Percentiles rank a stretch among this genome's conserved stretches.
These are phyloP conservation scores for Oidiodendron maius DNA, from an alignment of 495 filamentous ascomycete species.

Conservation along the genomic window DNA sequence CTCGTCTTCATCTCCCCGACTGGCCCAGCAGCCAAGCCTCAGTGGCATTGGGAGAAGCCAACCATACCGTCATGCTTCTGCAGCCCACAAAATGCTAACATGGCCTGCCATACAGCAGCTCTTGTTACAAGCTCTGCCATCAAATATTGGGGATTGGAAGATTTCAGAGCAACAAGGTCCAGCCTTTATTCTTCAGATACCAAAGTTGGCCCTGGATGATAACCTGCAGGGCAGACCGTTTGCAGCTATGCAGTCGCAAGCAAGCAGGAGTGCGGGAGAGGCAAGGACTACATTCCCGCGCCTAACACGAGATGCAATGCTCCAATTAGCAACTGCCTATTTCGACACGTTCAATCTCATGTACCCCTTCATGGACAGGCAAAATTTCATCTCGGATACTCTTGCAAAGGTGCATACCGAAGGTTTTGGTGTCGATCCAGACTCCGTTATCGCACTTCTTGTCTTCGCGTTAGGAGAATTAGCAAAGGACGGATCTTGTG, in stretches of 20 bases:
- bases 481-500: slow-evolving; percentile 40
- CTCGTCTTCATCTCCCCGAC: slow-evolving; percentile 9
- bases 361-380: too few relatives aligned
- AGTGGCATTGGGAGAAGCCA: slow-evolving; percentile 15
- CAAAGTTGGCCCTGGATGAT: slow-evolving; percentile 28
- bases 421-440: slow-evolving; percentile 42
- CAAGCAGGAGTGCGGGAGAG: too few relatives aligned
- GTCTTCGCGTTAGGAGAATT: too few relatives aligned
- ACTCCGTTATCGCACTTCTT: too few relatives aligned
- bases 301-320: too few relatives aligned
- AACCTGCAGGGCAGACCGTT: slow-evolving; percentile 13
- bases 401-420: slow-evolving; percentile 38
- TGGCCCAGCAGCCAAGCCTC: slow-evolving; percentile 6
- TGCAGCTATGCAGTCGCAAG: too few relatives aligned
- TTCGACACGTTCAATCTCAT: too few relatives aligned
- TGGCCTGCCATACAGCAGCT: slow-evolving; percentile 51
- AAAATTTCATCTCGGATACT: slow-evolving; percentile 43
- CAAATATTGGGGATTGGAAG: slow-evolving; percentile 19
- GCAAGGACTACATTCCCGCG: too few relatives aligned
- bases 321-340: too few relatives aligned
- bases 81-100: too few relatives aligned
- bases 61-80: too few relatives aligned
- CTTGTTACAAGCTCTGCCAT: slow-evolving; percentile 22
- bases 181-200: slow-evolving; percentile 35
- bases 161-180: slow-evolving; percentile 37